These are phyloP conservation scores for Sugiyamaella pinicola DNA, from an alignment of 1,139 yeast species.

Conservation along the genomic window DNA sequence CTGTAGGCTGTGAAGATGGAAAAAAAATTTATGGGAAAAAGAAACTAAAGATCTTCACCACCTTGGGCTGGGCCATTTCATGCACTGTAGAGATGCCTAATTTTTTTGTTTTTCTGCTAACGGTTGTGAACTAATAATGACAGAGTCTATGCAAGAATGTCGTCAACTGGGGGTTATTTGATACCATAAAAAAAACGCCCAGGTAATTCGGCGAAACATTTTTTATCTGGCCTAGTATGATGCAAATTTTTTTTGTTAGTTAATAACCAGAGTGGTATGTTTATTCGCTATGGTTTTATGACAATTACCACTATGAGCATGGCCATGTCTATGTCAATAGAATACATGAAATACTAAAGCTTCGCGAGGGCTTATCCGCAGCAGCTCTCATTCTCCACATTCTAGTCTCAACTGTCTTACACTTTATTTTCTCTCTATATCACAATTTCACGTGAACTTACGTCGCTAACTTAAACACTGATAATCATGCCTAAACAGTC, in stretches of 20 bases:
- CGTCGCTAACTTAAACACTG: not conserved
- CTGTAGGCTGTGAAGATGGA: slow-evolving; percentile 1
- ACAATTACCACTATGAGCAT: not conserved
- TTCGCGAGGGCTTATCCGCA: not conserved
- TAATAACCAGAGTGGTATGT: not conserved
- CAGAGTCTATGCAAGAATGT: slow-evolving; percentile 9
- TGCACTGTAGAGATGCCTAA: slow-evolving; percentile 3
- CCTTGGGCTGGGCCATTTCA: not conserved
- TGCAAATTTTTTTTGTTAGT: not conserved
- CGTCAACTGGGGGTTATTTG: slow-evolving; percentile 4
- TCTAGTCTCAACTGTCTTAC: not conserved
- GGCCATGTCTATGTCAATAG: too few species aligned
- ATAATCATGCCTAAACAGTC: slow-evolving; percentile 9
- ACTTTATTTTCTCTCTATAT: not conserved
- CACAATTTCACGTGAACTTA: slow-evolving; percentile 14
- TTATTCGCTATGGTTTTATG: not conserved
- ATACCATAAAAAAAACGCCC: slow-evolving; percentile 10
- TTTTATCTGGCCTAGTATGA: too few species aligned
- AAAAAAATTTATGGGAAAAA: not conserved
- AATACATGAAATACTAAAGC: too few species aligned
- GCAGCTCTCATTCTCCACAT: not conserved
- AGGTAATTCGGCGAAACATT: not conserved
- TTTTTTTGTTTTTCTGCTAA: not conserved
- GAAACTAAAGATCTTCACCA: slow-evolving; percentile 2
- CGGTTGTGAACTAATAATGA: slow-evolving; percentile 5